These are phyloP conservation scores for Anacardium occidentale DNA, from an alignment of 345 rosid genomes.

Conservation along the genomic window DNA sequence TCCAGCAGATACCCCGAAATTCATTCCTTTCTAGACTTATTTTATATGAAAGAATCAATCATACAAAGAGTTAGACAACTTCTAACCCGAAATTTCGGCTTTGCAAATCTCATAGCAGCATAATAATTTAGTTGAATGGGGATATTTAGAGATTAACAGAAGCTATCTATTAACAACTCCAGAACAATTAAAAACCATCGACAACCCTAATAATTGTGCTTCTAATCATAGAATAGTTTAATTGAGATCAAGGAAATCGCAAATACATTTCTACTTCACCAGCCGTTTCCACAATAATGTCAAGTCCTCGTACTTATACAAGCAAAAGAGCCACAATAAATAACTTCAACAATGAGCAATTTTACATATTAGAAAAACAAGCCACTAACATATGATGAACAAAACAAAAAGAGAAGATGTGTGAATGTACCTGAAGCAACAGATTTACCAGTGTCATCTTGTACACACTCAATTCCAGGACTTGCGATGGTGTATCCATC, in stretches of 20 bases:
- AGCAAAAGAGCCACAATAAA: not conserved
- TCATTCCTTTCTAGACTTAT: not conserved
- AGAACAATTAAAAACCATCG: not conserved
- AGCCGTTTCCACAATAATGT: not conserved
- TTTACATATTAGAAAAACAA: not conserved
- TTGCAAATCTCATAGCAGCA: not conserved
- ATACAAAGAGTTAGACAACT: not conserved
- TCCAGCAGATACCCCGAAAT: not conserved
- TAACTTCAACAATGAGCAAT: not conserved
- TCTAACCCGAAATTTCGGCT: not conserved
- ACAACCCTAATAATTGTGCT: not conserved
- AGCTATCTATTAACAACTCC: not conserved
- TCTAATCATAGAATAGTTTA: not conserved
- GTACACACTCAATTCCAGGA: conserved; percentile 17
- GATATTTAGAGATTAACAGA: not conserved
- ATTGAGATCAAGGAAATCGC: not conserved
- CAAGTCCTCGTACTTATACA: not conserved
- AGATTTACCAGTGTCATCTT: conserved; percentile 26
- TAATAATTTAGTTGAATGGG: not conserved
- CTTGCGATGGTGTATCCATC: conserved; percentile 14
- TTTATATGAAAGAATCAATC: not conserved
- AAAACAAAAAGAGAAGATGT: not conserved
- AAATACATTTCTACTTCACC: not conserved
- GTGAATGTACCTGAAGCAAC: conserved; percentile 33
- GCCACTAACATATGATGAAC: not conserved